phyloP scores from a whole-genome alignment of 2,329 filamentous ascomycete genomes.

The Leptodontidium sp. region DNA sequence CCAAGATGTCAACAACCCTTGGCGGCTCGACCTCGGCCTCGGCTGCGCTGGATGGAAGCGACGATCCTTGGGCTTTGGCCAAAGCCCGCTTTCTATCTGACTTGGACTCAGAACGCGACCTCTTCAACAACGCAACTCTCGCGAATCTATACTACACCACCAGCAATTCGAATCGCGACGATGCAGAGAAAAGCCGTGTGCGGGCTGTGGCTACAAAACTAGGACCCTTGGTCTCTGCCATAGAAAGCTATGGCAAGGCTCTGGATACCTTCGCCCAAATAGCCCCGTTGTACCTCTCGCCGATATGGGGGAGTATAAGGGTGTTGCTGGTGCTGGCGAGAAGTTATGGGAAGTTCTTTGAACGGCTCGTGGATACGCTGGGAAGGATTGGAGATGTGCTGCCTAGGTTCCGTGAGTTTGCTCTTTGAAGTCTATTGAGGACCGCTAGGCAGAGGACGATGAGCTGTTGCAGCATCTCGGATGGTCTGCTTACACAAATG shows the following conservation, averaged over 20 bases:
- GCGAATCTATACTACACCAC: constrained; percentile 33
- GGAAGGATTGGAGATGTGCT: constrained; percentile 32
- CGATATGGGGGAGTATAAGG: constrained; percentile 31
- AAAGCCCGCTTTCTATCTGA: constrained; percentile 27
- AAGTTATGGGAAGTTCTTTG: constrained; percentile 27
- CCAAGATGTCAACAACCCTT: constrained; percentile 3
- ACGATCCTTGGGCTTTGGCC: constrained; percentile 30
- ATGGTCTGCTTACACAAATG: neutral
- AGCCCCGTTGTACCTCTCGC: constrained; percentile 25
- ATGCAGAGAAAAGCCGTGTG: constrained; percentile 24
- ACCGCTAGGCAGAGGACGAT: too few relatives aligned
- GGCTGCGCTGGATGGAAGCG: constrained; percentile 13
- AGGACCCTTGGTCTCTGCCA: constrained; percentile 26
- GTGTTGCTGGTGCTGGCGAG: constrained; percentile 27
- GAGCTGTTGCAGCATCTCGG: neutral
- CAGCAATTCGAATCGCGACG: constrained; percentile 25
- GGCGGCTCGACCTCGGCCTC: constrained; percentile 3
- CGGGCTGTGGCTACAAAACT: constrained; percentile 18
- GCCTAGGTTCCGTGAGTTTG: constrained; percentile 17
- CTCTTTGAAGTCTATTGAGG: neutral
- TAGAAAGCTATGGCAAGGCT: constrained; percentile 29
- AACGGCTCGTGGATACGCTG: constrained; percentile 26
- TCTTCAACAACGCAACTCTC: constrained; percentile 32
- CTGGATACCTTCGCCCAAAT: constrained; percentile 28
- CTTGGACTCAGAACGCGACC: constrained; percentile 26